A percentile compares a stretch with the other conserved stretches of the same genome.
Evolutionary conservation across 345 rosid genomes (phyloP).

Genomic region (Ricinus communis): DNA sequence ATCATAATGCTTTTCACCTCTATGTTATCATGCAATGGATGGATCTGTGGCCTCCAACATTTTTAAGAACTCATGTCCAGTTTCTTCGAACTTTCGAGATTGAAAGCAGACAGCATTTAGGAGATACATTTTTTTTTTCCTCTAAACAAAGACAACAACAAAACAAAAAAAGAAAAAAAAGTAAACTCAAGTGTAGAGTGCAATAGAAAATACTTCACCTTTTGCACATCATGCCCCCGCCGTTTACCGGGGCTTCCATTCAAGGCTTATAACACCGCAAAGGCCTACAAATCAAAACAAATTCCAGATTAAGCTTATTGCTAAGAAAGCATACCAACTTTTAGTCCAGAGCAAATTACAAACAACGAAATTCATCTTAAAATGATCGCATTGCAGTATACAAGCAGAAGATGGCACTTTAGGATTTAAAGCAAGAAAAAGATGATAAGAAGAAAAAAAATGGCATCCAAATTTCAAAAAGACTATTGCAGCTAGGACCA

Average conservation of each 20-base stretch:
- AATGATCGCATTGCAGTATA: not conserved
- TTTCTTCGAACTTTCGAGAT: not conserved
- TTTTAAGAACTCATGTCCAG: not conserved
- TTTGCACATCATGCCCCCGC: constrained; percentile 47
- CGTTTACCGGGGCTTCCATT: no score
- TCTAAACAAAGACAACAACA: not conserved
- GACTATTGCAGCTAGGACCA: not conserved
- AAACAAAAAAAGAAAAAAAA: no score
- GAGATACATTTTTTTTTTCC: not conserved
- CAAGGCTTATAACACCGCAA: no score
- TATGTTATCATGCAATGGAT: not conserved
- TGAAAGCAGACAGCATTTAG: not conserved
- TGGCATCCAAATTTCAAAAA: not conserved
- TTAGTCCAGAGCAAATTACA: not conserved
- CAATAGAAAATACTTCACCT: constrained; percentile 42
- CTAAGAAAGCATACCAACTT: constrained; percentile 7
- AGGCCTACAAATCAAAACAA: constrained; percentile 36
- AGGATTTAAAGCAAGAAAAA: not conserved
- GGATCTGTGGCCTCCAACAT: not conserved
- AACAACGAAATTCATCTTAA: not conserved
- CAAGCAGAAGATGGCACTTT: not conserved
- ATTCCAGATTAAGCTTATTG: constrained; percentile 16
- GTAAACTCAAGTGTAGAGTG: constrained; percentile 20
- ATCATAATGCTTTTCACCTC: not conserved
- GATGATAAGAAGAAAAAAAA: not conserved